Conservation (phyloP, 768 basidiomycete genomes). For the Lactarius psammicola region DNA sequence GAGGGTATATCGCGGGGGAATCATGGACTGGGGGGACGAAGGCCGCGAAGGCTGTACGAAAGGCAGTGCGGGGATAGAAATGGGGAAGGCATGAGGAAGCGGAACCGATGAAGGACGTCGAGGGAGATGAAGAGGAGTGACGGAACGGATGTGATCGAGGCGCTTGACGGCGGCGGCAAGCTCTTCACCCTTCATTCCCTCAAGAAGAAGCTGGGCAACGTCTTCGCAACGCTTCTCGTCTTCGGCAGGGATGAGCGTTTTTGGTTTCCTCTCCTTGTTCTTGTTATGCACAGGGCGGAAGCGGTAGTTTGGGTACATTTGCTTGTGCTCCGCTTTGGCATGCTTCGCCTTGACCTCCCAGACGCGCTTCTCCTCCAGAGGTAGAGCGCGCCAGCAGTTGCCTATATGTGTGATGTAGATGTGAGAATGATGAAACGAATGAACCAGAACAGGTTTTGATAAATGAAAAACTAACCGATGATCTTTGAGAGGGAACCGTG, state of each 20-base stretch:
- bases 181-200: constrained; percentile 30
- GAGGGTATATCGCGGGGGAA: constrained; percentile 22
- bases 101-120: constrained; percentile 30
- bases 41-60: constrained; percentile 23
- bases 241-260: constrained; percentile 23
- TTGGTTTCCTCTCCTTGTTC: constrained; percentile 41
- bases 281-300: constrained; percentile 48
- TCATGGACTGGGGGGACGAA: constrained; percentile 17
- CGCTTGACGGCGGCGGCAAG: constrained; percentile 29
- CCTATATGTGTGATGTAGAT: constrained; percentile 30
- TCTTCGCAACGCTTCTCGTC: constrained; percentile 30
- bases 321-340: constrained; percentile 71
- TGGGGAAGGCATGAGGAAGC: constrained; percentile 26
- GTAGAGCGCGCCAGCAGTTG: constrained; percentile 65
- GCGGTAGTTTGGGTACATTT: constrained; percentile 62
- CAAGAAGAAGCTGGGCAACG: constrained; percentile 28
- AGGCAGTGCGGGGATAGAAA: constrained; percentile 24
- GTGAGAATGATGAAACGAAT: neutral
- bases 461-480: constrained; percentile 35
- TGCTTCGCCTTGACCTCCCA: constrained; percentile 75
- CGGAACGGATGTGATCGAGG: constrained; percentile 27
- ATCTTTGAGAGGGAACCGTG: constrained; percentile 51
- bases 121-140: constrained; percentile 22
- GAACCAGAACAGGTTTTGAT: neutral
- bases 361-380: constrained; percentile 63